phyloP scores from a whole-genome alignment of 192 early-diverging fungal species.

The Dissophora ornata region DNA sequence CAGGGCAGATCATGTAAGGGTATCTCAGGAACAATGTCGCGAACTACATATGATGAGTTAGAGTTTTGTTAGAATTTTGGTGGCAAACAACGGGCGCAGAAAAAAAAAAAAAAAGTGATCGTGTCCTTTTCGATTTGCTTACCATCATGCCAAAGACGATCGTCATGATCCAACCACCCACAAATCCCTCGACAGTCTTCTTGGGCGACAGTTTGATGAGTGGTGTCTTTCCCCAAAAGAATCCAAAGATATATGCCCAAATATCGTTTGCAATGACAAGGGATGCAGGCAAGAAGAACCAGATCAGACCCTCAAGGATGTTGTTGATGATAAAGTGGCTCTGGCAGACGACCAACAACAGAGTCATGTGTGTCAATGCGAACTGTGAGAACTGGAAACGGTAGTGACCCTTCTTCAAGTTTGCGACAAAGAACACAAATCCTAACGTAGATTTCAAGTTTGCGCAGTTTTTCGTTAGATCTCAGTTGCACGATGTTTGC shows the following conservation, averaged over 20 bases:
- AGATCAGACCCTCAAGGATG: slow-evolving; percentile 97
- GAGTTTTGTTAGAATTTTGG: neutral
- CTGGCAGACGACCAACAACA: slow-evolving; percentile 91
- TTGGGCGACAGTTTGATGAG: slow-evolving; percentile 95
- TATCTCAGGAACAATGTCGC: slow-evolving; percentile 62
- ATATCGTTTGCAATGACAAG: slow-evolving; percentile 97
- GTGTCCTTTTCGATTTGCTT: neutral
- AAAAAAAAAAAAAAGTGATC: neutral
- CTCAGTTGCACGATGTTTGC: too few species aligned
- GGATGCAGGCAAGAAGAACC: slow-evolving; percentile 92
- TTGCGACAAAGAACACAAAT: slow-evolving; percentile 94
- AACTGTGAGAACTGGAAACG: slow-evolving; percentile 96
- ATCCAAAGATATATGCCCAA: slow-evolving; percentile 94
- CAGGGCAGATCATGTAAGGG: slow-evolving; percentile 71
- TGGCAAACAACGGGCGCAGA: too few species aligned
- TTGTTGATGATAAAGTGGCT: slow-evolving; percentile 98
- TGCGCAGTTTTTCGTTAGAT: too few species aligned
- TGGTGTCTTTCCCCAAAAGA: slow-evolving; percentile 92
- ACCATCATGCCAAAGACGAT: slow-evolving; percentile 87
- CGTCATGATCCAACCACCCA: slow-evolving; percentile 89
- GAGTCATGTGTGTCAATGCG: slow-evolving; percentile 97
- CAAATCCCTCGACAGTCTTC: slow-evolving; percentile 98
- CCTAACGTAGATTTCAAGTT: too few species aligned
- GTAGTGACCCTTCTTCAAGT: slow-evolving; percentile 93
- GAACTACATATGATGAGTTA: slow-evolving; percentile 35